A percentile compares a stretch with the other conserved stretches of the same genome.
phyloP scores from a whole-genome alignment of 768 basidiomycete species.

The Lactifluus subvellereus region DNA sequence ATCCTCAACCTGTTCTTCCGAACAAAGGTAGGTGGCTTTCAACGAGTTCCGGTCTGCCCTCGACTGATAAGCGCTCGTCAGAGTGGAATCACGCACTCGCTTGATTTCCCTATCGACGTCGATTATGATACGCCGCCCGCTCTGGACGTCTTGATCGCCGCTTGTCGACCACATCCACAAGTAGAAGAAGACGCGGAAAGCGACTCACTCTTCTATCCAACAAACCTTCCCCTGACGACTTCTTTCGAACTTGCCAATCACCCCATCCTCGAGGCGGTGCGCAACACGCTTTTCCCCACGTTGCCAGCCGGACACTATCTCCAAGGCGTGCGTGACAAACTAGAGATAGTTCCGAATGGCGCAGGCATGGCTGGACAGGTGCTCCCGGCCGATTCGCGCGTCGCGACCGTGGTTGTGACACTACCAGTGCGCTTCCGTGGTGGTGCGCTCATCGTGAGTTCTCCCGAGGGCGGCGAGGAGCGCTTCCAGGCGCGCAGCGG shows the following conservation, averaged over 20 bases:
- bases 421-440: slow-evolving; percentile 72
- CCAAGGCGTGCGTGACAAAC: slow-evolving; percentile 56
- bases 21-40: slow-evolving; percentile 50
- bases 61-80: slow-evolving; percentile 28
- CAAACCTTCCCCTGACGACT: slow-evolving; percentile 63
- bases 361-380: slow-evolving; percentile 53
- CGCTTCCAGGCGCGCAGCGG: slow-evolving; percentile 57
- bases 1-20: slow-evolving; percentile 72
- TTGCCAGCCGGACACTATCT: slow-evolving; percentile 66
- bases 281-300: slow-evolving; percentile 63
- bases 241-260: slow-evolving; percentile 78
- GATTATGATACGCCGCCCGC: slow-evolving; percentile 70
- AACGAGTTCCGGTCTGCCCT: not conserved
- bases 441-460: slow-evolving; percentile 55
- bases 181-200: slow-evolving; percentile 45
- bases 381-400: slow-evolving; percentile 56
- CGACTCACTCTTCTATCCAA: slow-evolving; percentile 68
- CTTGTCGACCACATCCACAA: slow-evolving; percentile 61
- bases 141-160: slow-evolving; percentile 69
- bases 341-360: slow-evolving; percentile 62
- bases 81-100: slow-evolving; percentile 74
- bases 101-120: slow-evolving; percentile 78
- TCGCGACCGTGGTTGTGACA: slow-evolving; percentile 67
- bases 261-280: slow-evolving; percentile 74
- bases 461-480: slow-evolving; percentile 51